phyloP scores from a whole-genome alignment of 805 yeast species.

The Lipomyces yamadae region DNA sequence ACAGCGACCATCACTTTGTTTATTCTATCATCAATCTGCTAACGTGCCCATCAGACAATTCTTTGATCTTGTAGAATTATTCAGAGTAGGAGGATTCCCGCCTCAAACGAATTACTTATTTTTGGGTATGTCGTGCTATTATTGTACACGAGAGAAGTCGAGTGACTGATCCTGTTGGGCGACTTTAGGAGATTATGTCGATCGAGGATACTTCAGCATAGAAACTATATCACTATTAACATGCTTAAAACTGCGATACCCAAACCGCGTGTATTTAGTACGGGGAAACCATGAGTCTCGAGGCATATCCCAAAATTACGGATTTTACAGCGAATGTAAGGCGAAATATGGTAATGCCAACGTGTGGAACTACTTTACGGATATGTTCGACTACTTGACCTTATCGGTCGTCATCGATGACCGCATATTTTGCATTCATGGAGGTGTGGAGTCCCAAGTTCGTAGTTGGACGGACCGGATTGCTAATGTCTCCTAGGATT shows the following conservation, averaged over 20 bases:
- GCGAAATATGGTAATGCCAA: slow-evolving; percentile 80
- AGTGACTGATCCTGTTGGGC: not conserved
- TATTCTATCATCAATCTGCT: not conserved
- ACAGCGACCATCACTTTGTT: too few species aligned
- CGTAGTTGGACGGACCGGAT: not conserved
- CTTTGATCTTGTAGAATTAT: slow-evolving; percentile 89
- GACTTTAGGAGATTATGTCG: slow-evolving; percentile 80
- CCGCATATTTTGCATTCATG: slow-evolving; percentile 91
- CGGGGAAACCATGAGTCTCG: slow-evolving; percentile 97
- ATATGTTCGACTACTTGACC: slow-evolving; percentile 87
- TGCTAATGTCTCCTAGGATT: slow-evolving; percentile 45
- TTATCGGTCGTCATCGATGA: slow-evolving; percentile 89
- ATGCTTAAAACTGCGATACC: slow-evolving; percentile 84
- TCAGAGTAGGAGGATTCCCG: slow-evolving; percentile 88
- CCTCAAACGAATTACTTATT: slow-evolving; percentile 94
- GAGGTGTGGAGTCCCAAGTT: slow-evolving; percentile 56
- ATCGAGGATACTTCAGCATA: slow-evolving; percentile 89
- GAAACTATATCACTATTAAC: slow-evolving; percentile 88
- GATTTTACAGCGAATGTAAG: slow-evolving; percentile 92
- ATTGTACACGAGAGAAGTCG: not conserved
- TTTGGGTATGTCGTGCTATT: slow-evolving; percentile 50
- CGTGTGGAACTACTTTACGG: slow-evolving; percentile 91
- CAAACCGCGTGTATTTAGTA: slow-evolving; percentile 76
- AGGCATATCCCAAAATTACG: slow-evolving; percentile 95
- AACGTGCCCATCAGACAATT: slow-evolving; percentile 61